Evolutionary conservation across 208 protist genomes (phyloP).

Genomic region (Leishmania major): DNA sequence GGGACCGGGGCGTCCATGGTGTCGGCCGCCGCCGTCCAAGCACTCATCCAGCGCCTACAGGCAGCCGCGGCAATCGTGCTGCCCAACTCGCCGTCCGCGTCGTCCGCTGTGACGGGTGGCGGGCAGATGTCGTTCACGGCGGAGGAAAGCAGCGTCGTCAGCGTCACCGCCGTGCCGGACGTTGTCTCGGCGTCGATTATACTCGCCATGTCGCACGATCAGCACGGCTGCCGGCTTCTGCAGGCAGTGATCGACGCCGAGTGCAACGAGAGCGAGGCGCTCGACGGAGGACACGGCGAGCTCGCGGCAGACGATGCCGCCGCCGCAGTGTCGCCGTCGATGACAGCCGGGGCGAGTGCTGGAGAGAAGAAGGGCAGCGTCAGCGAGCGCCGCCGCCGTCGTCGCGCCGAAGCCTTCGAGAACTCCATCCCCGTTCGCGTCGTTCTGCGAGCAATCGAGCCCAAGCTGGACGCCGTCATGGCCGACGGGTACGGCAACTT

Average conservation of each 20-base stretch:
- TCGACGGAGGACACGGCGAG: not conserved
- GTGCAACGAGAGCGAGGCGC: slow-evolving; percentile 18
- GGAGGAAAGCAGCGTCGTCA: not conserved
- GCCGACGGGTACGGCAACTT: slow-evolving; percentile 97
- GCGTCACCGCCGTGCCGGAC: slow-evolving; percentile 5
- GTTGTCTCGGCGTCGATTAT: slow-evolving; percentile 25
- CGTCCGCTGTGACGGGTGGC: not conserved
- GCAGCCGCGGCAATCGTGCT: slow-evolving; percentile 12
- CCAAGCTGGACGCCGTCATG: slow-evolving; percentile 89
- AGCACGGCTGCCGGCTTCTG: slow-evolving; percentile 68
- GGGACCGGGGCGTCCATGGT: slow-evolving; percentile 7
- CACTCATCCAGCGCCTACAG: slow-evolving; percentile 22
- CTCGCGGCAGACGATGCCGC: not conserved
- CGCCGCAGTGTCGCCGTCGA: not conserved
- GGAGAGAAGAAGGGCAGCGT: not conserved
- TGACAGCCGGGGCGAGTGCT: not conserved
- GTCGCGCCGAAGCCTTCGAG: slow-evolving; percentile 25
- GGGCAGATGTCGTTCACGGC: not conserved
- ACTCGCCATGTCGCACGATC: slow-evolving; percentile 52
- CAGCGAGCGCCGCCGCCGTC: slow-evolving; percentile 16
- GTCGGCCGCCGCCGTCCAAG: slow-evolving; percentile 12
- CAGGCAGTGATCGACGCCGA: slow-evolving; percentile 63
- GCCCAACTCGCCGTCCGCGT: not conserved
- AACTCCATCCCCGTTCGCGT: slow-evolving; percentile 44
- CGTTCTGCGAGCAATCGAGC: slow-evolving; percentile 49